Conservation (phyloP, 306 rosid species). For the Trifolium pratense region DNA sequence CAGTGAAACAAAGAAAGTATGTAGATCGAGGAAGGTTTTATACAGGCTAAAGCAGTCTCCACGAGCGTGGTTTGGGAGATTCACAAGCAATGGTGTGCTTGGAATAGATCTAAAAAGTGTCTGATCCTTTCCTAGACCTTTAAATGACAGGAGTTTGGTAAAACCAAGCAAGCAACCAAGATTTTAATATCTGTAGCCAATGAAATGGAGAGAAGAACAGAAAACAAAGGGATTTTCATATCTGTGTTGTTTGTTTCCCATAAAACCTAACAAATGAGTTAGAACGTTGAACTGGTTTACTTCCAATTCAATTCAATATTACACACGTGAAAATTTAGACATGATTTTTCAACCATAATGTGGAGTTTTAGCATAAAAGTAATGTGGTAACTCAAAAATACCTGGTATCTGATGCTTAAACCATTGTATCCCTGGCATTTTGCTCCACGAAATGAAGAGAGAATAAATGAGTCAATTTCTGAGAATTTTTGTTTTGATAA, state of each 20-base stretch:
- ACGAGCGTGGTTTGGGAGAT: neutral
- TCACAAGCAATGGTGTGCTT: neutral
- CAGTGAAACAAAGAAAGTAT: neutral
- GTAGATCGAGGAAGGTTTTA: neutral
- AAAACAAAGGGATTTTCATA: slow-evolving; percentile 11
- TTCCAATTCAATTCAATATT: slow-evolving; percentile 29
- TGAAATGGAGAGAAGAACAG: neutral
- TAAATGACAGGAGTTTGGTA: neutral
- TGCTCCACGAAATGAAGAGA: slow-evolving; percentile 76
- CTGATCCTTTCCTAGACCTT: too few species aligned
- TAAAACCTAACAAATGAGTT: slow-evolving; percentile 10
- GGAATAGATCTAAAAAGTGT: neutral
- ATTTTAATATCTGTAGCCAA: neutral
- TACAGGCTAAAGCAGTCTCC: neutral
- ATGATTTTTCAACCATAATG: slow-evolving; percentile 19
- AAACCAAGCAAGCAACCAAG: neutral
- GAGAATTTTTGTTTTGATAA: slow-evolving; percentile 78
- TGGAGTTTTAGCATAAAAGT: neutral
- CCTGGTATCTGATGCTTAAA: slow-evolving; percentile 93
- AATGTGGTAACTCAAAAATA: slow-evolving; percentile 42
- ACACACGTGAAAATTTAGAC: slow-evolving; percentile 11
- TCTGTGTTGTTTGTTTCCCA: slow-evolving; percentile 13
- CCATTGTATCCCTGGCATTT: slow-evolving; percentile 77
- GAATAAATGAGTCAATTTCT: slow-evolving; percentile 77
- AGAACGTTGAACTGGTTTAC: slow-evolving; percentile 14